Evolutionary conservation across 108 stramenopile species (phyloP).

Genomic region (Aureococcus anophagefferens): DNA sequence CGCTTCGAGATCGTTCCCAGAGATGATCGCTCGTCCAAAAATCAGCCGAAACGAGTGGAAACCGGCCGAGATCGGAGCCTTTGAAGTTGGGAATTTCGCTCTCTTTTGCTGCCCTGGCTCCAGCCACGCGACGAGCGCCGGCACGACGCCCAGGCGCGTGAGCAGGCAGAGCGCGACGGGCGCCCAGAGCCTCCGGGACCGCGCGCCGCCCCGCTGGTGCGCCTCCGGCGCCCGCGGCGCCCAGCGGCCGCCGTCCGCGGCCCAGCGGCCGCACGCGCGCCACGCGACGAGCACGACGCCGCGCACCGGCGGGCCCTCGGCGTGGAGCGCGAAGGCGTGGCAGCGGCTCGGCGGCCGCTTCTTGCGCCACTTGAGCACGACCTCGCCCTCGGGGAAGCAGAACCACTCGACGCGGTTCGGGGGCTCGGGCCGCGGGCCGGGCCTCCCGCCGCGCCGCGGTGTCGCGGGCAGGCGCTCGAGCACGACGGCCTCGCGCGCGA

Average conservation of each 20-base stretch:
- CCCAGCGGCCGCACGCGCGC: background rate
- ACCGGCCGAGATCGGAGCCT: too few relatives aligned
- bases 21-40: too few relatives aligned
- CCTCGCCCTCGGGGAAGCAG: background rate
- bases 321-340: background rate
- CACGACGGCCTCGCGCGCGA: too few relatives aligned
- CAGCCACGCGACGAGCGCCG: background rate
- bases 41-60: too few relatives aligned
- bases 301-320: background rate
- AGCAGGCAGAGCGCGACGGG: background rate
- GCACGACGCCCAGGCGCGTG: background rate
- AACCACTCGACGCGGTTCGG: background rate
- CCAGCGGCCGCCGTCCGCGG: too few relatives aligned
- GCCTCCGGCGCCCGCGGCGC: too few relatives aligned
- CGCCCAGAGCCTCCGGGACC: background rate
- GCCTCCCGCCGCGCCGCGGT: background rate
- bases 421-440: background rate
- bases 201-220: too few relatives aligned
- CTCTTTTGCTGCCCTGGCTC: too few relatives aligned
- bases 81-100: too few relatives aligned
- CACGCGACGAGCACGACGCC: background rate
- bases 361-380: background rate
- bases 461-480: background rate
- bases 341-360: background rate
- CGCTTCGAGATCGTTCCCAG: too few relatives aligned